Evolutionary conservation across 495 filamentous ascomycete species (phyloP), one percentile per base, ranked within the genome.

Genomic region (Pyronema domesticum): DNA sequence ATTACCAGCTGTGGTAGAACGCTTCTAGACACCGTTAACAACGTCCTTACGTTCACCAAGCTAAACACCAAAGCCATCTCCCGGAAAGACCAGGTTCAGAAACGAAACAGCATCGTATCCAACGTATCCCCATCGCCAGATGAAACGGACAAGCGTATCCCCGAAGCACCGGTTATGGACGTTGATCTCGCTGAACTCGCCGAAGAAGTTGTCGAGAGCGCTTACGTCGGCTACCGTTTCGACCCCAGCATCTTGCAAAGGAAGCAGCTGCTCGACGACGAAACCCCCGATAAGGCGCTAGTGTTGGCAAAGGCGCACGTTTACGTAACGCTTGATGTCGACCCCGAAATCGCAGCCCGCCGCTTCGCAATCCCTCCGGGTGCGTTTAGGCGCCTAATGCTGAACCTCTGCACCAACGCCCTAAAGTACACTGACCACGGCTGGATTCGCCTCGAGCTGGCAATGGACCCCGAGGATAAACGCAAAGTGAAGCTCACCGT

Each of bases 391-490:
- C 75, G 83, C 3, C 73, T 86, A 39, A 72, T 87, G 33, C 83
- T 86, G 81, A 86, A 88, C 57, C 57, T 88, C 0, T 80, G 86
- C 52, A 80, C 82, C 9, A 89, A 89, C 64, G 76, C 84, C 0
- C 73, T 87, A 56, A 89, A 89, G 59, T 87, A 84, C 58, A 85
- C 81, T 5, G 70, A 70, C 7, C 63, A 69, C 5, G 84, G 84
- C 4, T 76, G 69, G 35, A 80, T 89, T 40, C 71, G 72, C 2
- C 62, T 88, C 6, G 72, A 67, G 0, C 60, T 85, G 6, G 72
- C 71, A 59, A 69, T 3, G 59, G 65, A 45, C 19, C 51, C 8
- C 36, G 66, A 23, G 33, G 61, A n/a, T n/a, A 57, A 6, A 1
- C 54, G 11, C 42, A 64, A 60, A 39, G 46, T 69, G 3, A 65